Conservation (phyloP, 768 basidiomycete genomes). For the Trametes cingulata region DNA sequence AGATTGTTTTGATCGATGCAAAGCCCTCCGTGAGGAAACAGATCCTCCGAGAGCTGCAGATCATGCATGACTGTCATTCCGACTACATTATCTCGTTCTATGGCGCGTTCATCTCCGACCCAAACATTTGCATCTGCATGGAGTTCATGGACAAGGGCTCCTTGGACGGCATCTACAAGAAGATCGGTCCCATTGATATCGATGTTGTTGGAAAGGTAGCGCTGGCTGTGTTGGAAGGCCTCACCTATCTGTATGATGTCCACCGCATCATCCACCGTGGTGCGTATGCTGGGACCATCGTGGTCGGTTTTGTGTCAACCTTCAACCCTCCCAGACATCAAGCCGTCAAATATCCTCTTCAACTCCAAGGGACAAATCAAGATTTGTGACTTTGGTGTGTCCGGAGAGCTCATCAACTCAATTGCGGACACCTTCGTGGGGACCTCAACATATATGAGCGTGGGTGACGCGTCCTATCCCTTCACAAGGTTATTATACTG, state of each 20-base stretch:
- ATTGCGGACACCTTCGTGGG: slow-evolving; percentile 99
- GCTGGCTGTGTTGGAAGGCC: slow-evolving; percentile 89
- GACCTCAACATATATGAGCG: slow-evolving; percentile 99
- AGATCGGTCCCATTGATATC: slow-evolving; percentile 90
- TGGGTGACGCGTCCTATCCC: slow-evolving; percentile 43
- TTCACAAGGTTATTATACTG: background rate
- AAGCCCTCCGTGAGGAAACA: slow-evolving; percentile 97
- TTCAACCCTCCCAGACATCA: slow-evolving; percentile 73
- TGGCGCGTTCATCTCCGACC: slow-evolving; percentile 95
- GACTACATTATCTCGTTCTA: slow-evolving; percentile 95
- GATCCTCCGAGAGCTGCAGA: slow-evolving; percentile 95
- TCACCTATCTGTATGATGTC: slow-evolving; percentile 96
- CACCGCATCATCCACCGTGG: slow-evolving; percentile 99
- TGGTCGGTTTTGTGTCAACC: background rate
- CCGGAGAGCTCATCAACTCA: slow-evolving; percentile 97
- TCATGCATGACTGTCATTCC: slow-evolving; percentile 97
- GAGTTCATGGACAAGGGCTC: slow-evolving; percentile 95
- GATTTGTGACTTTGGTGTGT: slow-evolving; percentile 99
- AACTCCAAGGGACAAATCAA: slow-evolving; percentile 97
- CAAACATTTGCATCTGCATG: slow-evolving; percentile 99
- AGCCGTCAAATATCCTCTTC: slow-evolving; percentile 95
- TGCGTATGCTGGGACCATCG: slow-evolving; percentile 40
- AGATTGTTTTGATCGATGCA: slow-evolving; percentile 96
- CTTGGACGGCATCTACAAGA: slow-evolving; percentile 94
- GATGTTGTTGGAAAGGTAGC: slow-evolving; percentile 93